Conservation (phyloP, 2,329 filamentous ascomycete genomes). For the Ophiostoma ips region DNA sequence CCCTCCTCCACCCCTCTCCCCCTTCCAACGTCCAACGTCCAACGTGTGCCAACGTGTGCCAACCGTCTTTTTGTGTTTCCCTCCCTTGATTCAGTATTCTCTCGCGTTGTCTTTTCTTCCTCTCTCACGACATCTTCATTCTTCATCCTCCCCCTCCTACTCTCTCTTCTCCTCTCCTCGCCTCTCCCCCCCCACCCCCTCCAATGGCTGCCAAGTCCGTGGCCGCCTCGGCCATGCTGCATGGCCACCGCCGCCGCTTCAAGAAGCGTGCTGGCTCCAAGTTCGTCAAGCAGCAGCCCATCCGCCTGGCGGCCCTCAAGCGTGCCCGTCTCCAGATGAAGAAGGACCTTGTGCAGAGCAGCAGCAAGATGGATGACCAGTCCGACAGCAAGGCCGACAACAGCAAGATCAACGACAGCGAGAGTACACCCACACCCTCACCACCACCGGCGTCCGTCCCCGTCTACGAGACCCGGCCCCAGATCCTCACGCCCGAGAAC, state of each 20-base stretch:
- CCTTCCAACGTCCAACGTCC: too few species aligned
- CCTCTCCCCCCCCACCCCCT: background rate
- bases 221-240: conserved; percentile 1
- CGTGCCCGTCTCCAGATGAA: background rate
- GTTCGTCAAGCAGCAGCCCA: background rate
- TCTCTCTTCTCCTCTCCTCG: background rate
- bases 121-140: too few species aligned
- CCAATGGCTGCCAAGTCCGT: conserved; percentile 9
- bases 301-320: background rate
- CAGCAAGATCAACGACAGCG: too few species aligned
- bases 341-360: too few species aligned
- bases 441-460: background rate
- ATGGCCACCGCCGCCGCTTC: conserved; percentile 5
- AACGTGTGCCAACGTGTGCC: too few species aligned
- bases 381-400: too few species aligned
- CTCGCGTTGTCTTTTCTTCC: too few species aligned
- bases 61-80: too few species aligned
- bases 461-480: background rate
- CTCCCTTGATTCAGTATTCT: too few species aligned
- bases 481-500: conserved; percentile 3
- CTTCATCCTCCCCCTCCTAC: too few species aligned
- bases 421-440: background rate
- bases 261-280: background rate
- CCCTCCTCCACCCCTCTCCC: too few species aligned
- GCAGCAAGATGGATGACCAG: too few species aligned